Evolutionary conservation across 2,329 filamentous ascomycete species (phyloP).

Genomic region (Penicillium rolfsii): DNA sequence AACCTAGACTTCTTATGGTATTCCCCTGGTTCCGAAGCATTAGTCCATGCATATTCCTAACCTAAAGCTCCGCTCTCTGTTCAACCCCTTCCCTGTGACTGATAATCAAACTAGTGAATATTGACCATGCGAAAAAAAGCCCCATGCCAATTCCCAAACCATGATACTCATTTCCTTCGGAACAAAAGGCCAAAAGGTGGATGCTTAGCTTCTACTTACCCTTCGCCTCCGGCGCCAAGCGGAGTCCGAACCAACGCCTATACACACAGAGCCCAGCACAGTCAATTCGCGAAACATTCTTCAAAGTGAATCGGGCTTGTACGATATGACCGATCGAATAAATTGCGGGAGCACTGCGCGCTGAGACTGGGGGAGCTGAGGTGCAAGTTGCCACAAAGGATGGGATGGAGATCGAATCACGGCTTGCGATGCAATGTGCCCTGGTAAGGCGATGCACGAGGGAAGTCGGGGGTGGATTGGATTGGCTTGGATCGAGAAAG

Average conservation of each 20-base stretch:
- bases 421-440: neutral
- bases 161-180: neutral
- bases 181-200: slow-evolving; percentile 4
- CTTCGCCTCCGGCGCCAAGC: slow-evolving; percentile 21
- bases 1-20: too few species aligned
- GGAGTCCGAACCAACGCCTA: slow-evolving; percentile 11
- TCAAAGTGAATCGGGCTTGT: neutral
- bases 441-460: neutral
- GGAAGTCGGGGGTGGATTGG: too few species aligned
- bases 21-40: neutral
- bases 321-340: neutral
- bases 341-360: neutral
- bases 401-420: neutral
- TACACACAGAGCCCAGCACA: neutral
- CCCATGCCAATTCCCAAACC: too few species aligned
- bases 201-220: slow-evolving; percentile 7
- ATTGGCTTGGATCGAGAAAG: too few species aligned
- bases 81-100: neutral
- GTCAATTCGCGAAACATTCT: neutral
- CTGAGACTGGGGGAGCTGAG: neutral
- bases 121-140: too few species aligned
- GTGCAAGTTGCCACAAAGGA: neutral
- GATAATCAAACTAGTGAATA: too few species aligned
- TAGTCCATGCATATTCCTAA: neutral
- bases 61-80: neutral